phyloP scores from a whole-genome alignment of 2,329 filamentous ascomycete genomes.

The Zymoseptoria brevis region DNA sequence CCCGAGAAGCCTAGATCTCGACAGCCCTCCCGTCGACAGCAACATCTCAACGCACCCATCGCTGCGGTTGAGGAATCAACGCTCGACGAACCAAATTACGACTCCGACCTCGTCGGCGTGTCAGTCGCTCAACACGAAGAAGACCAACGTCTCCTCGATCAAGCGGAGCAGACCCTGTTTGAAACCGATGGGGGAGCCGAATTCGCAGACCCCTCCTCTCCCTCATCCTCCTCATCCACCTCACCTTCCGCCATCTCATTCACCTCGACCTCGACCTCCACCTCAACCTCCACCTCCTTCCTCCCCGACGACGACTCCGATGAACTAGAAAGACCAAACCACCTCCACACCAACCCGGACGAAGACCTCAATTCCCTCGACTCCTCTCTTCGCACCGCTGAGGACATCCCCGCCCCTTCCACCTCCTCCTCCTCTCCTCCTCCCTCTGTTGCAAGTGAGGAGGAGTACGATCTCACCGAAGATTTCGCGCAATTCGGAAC shows the following conservation, averaged over 20 bases:
- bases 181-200: background rate
- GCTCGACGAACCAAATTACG: constrained; percentile 4
- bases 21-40: background rate
- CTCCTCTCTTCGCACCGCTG: constrained; percentile 7
- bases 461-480: background rate
- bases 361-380: constrained; percentile 7
- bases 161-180: background rate
- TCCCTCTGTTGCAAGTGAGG: too few relatives aligned
- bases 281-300: background rate
- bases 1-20: background rate
- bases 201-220: background rate
- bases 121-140: constrained; percentile 11
- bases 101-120: constrained; percentile 8
- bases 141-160: constrained; percentile 5
- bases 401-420: background rate
- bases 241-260: too few relatives aligned
- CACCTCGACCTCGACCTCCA: background rate
- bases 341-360: background rate
- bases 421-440: background rate
- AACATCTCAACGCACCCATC: background rate
- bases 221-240: background rate
- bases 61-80: background rate
- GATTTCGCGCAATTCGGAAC: constrained; percentile 14
- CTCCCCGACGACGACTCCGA: background rate
- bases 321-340: background rate